A percentile compares a stretch with the other conserved stretches of the same genome.
phyloP scores from a whole-genome alignment of 2,329 filamentous ascomycete genomes.

The Fusarium heterosporum region DNA sequence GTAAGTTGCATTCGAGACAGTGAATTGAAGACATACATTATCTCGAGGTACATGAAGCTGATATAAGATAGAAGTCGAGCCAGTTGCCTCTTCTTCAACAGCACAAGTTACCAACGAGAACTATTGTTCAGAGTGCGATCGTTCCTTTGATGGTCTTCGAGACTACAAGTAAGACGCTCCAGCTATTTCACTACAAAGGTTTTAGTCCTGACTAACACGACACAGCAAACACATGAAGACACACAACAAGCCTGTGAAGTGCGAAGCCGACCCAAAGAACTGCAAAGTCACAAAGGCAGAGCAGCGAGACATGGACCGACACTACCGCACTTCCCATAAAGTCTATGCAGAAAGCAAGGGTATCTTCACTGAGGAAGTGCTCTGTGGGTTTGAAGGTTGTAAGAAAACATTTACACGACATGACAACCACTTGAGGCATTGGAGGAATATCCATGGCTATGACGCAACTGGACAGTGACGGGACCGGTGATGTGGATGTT shows the following conservation, averaged over 20 bases:
- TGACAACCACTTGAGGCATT: constrained; percentile 41
- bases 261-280: constrained; percentile 26
- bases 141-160: background rate
- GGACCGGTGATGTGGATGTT: background rate
- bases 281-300: constrained; percentile 35
- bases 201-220: constrained; percentile 5
- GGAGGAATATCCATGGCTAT: constrained; percentile 25
- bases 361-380: background rate
- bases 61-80: background rate
- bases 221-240: constrained; percentile 44
- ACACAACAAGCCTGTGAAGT: constrained; percentile 39
- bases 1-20: constrained; percentile 8
- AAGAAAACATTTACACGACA: constrained; percentile 21
- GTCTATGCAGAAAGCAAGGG: constrained; percentile 21
- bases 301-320: constrained; percentile 44
- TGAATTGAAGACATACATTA: background rate
- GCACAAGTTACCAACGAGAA: background rate
- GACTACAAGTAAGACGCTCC: constrained; percentile 29
- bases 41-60: background rate
- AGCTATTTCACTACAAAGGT: background rate
- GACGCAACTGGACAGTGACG: background rate
- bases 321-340: constrained; percentile 37
- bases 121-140: constrained; percentile 20
- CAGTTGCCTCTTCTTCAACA: constrained; percentile 20
- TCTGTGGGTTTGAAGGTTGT: constrained; percentile 22